phyloP scores from a whole-genome alignment of 2,329 filamentous ascomycete species.

The Fusarium incarnatum region DNA sequence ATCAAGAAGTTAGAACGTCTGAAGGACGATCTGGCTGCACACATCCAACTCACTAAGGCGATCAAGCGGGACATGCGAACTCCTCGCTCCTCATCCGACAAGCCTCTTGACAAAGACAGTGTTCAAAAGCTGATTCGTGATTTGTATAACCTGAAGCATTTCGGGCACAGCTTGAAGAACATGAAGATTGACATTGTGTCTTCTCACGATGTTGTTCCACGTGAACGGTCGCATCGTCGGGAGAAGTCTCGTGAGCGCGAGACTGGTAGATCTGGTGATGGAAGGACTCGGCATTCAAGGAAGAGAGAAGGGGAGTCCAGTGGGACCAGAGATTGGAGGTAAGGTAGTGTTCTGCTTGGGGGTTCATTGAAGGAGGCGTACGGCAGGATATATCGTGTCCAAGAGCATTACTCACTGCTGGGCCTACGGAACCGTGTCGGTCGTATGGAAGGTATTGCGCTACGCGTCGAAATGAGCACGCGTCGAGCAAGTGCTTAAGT shows the following conservation, averaged over 20 bases:
- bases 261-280: not conserved
- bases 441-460: not conserved
- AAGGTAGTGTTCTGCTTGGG: not conserved
- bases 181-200: conserved; percentile 17
- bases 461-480: not conserved
- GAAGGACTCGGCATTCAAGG: not conserved
- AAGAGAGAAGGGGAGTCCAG: not conserved
- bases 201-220: no score
- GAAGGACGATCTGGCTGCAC: conserved; percentile 2
- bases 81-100: not conserved
- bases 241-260: not conserved
- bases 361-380: not conserved
- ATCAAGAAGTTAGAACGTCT: conserved; percentile 12
- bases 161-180: conserved; percentile 10
- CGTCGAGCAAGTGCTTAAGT: not conserved
- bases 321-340: not conserved
- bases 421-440: not conserved
- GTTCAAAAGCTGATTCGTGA: conserved; percentile 1
- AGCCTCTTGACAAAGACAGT: conserved; percentile 8
- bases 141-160: conserved; percentile 29
- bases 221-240: not conserved
- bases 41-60: conserved; percentile 27
- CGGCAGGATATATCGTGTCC: not conserved
- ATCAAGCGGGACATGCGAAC: conserved; percentile 20
- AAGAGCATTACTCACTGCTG: not conserved